phyloP scores from a whole-genome alignment of 768 basidiomycete genomes.

The Podaxis mareebaensis region DNA sequence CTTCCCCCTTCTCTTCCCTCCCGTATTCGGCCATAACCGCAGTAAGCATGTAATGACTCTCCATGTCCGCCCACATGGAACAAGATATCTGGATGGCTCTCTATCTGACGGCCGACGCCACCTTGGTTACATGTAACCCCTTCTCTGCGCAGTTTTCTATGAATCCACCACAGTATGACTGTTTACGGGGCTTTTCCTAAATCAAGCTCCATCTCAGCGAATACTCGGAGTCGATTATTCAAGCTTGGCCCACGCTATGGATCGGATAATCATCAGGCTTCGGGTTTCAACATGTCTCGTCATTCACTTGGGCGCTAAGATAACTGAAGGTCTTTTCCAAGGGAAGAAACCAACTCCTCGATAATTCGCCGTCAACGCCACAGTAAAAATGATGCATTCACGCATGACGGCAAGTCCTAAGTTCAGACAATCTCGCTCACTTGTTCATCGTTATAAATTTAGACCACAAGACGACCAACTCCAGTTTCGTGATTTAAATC shows the following conservation, averaged over 20 bases:
- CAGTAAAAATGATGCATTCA: background rate
- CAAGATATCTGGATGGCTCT: background rate
- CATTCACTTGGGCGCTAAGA: background rate
- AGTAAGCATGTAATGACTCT: background rate
- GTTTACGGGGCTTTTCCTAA: background rate
- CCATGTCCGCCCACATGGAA: background rate
- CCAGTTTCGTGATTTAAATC: background rate
- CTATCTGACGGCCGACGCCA: background rate
- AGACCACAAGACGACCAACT: background rate
- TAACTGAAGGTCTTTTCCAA: background rate
- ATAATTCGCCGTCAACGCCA: background rate
- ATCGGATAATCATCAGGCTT: background rate
- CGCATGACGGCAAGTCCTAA: background rate
- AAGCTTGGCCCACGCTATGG: background rate
- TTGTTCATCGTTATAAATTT: background rate
- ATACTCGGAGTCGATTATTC: background rate
- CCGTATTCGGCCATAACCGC: background rate
- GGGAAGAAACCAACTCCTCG: background rate
- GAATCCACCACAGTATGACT: background rate
- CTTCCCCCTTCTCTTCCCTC: background rate
- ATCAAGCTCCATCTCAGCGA: background rate
- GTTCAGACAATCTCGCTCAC: background rate
- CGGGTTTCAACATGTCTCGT: background rate
- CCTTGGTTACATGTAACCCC: background rate
- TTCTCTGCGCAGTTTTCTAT: background rate